Conservation (phyloP, 768 basidiomycete species). For the Boletus vermiculosoides region DNA sequence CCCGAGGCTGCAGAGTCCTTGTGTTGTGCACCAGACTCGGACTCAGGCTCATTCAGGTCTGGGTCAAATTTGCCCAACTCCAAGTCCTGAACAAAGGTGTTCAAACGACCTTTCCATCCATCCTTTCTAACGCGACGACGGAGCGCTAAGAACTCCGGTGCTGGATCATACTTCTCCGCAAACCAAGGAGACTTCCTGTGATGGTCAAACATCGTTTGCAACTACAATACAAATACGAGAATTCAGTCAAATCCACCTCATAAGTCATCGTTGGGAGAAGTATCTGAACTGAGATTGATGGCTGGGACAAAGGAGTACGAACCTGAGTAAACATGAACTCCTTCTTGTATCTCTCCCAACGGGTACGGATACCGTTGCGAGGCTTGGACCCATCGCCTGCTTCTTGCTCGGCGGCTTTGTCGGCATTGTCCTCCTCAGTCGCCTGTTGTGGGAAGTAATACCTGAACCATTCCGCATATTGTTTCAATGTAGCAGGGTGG, state of each 20-base stretch:
- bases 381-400: constrained; percentile 81
- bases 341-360: constrained; percentile 95
- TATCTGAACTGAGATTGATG: constrained; percentile 11
- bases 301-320: constrained; percentile 37
- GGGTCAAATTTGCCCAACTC: constrained; percentile 86
- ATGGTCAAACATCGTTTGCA: constrained; percentile 93
- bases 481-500: constrained; percentile 77
- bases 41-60: constrained; percentile 61
- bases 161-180: constrained; percentile 89
- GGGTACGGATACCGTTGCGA: constrained; percentile 75
- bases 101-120: constrained; percentile 76
- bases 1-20: constrained; percentile 48
- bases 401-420: constrained; percentile 82
- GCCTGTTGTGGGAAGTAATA: constrained; percentile 73
- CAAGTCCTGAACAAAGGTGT: constrained; percentile 74
- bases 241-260: constrained; percentile 22
- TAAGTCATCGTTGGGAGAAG: constrained; percentile 10
- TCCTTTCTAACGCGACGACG: constrained; percentile 79
- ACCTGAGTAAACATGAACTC: constrained; percentile 87
- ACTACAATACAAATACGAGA: constrained; percentile 55
- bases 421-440: constrained; percentile 76
- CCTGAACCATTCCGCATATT: constrained; percentile 88
- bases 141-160: constrained; percentile 64
- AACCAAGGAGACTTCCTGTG: constrained; percentile 98
- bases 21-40: constrained; percentile 46